phyloP scores from a whole-genome alignment of 2,329 filamentous ascomycete genomes.

The Ophiosphaerella korrae region DNA sequence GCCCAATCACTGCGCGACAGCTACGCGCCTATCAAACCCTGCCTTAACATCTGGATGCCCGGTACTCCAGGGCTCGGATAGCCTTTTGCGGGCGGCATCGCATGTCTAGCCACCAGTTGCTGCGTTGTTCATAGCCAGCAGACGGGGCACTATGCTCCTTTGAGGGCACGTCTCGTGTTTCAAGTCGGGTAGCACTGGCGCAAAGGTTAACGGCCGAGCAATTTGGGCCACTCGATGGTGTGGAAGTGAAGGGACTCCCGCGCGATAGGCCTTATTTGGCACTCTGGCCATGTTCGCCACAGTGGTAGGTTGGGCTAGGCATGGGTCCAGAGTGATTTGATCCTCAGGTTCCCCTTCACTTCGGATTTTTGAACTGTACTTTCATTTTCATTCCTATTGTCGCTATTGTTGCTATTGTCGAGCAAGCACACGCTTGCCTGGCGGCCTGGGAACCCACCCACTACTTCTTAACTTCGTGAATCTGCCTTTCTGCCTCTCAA shows the following conservation, averaged over 20 bases:
- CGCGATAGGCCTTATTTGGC: constrained; percentile 32
- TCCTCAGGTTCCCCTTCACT: constrained; percentile 28
- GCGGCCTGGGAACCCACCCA: constrained; percentile 33
- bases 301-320: constrained; percentile 23
- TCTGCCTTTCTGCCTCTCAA: constrained; percentile 18
- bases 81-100: constrained; percentile 22
- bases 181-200: constrained; percentile 27
- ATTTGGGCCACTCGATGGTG: constrained; percentile 42
- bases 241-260: constrained; percentile 28
- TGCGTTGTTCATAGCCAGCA: constrained; percentile 17
- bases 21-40: constrained; percentile 33
- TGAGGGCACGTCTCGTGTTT: constrained; percentile 35
- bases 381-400: constrained; percentile 38
- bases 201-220: constrained; percentile 27
- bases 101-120: constrained; percentile 22
- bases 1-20: constrained; percentile 43
- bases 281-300: constrained; percentile 38
- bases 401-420: constrained; percentile 47
- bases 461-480: constrained; percentile 16
- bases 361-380: constrained; percentile 12
- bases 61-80: constrained; percentile 18
- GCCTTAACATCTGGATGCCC: constrained; percentile 29
- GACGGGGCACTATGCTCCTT: constrained; percentile 21
- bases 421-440: constrained; percentile 40
- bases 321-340: constrained; percentile 20